A percentile compares a stretch with the other conserved stretches of the same genome.
phyloP scores from a whole-genome alignment of 2,329 filamentous ascomycete species.

The Fonsecaea erecta region DNA sequence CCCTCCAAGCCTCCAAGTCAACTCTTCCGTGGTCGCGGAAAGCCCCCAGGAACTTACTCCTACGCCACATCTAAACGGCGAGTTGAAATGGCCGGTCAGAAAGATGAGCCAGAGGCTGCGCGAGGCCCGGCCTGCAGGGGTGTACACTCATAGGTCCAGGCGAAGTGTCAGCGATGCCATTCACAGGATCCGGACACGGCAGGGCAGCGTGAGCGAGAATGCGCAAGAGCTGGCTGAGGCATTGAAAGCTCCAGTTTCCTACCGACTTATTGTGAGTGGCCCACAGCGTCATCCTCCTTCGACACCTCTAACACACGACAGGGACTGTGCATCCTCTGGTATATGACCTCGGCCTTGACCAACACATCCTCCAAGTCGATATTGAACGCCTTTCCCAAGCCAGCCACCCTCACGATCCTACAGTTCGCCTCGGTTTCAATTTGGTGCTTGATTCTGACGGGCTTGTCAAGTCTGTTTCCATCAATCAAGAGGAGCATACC shows the following conservation, averaged over 20 bases:
- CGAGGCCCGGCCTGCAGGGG: conserved; percentile 24
- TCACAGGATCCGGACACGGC: conserved; percentile 76
- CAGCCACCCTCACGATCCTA: conserved; percentile 85
- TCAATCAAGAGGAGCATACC: conserved; percentile 72
- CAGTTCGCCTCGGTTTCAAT: conserved; percentile 93
- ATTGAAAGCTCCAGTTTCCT: conserved; percentile 85
- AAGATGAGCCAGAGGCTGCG: conserved; percentile 53
- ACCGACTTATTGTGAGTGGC: conserved; percentile 76
- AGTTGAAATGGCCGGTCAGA: conserved; percentile 66
- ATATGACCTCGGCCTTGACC: conserved; percentile 90
- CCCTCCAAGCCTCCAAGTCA: conserved; percentile 38
- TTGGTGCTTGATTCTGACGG: conserved; percentile 81
- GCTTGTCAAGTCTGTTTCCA: conserved; percentile 74
- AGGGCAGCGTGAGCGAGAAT: conserved; percentile 87
- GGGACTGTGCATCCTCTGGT: conserved; percentile 89
- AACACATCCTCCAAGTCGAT: conserved; percentile 99
- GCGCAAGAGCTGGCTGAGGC: conserved; percentile 92
- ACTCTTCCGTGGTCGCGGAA: conserved; percentile 29
- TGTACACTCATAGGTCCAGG: conserved; percentile 66
- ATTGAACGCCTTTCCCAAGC: conserved; percentile 85
- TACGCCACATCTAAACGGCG: conserved; percentile 39
- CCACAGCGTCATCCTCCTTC: not conserved
- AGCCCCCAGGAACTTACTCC: conserved; percentile 37
- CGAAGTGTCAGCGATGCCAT: conserved; percentile 92
- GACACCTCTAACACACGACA: conserved; percentile 49